A percentile compares a stretch with the other conserved stretches of the same genome.
Conservation (phyloP, 371 early-diverging fungal genomes). For the Apophysomyces trapeziformis region DNA sequence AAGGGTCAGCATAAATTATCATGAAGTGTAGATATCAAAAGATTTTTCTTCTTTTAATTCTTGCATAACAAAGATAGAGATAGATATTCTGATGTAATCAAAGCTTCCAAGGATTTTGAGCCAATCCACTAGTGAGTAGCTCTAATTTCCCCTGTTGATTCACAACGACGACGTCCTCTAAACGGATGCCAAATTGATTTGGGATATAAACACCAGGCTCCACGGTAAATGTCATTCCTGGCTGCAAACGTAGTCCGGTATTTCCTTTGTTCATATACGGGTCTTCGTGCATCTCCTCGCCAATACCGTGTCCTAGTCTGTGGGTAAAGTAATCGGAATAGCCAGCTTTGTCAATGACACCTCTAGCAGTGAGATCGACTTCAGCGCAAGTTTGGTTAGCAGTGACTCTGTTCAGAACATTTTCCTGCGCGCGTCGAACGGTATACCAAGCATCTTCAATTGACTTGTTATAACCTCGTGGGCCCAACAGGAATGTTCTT, state of each 20-base stretch:
- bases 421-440: constrained; percentile 55
- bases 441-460: constrained; percentile 59
- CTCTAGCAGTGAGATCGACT: constrained; percentile 58
- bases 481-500: constrained; percentile 54
- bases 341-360: constrained; percentile 45
- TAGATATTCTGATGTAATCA: constrained; percentile 16
- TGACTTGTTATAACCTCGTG: constrained; percentile 48
- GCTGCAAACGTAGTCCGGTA: constrained; percentile 36
- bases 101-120: constrained; percentile 51
- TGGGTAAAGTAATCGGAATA: constrained; percentile 60
- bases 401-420: constrained; percentile 37
- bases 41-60: no score
- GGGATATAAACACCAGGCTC: constrained; percentile 65
- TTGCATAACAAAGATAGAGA: no score
- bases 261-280: constrained; percentile 65
- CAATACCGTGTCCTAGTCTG: constrained; percentile 65
- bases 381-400: constrained; percentile 47
- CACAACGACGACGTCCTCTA: constrained; percentile 68
- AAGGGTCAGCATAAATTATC: constrained; percentile 62
- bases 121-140: constrained; percentile 53
- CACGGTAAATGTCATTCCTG: constrained; percentile 64
- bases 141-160: constrained; percentile 52
- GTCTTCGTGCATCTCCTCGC: constrained; percentile 64
- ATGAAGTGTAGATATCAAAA: neutral
- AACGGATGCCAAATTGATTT: constrained; percentile 54